Evolutionary conservation across 1,284 basidiomycete species (phyloP).

Genomic region (Coniferiporia weirii): DNA sequence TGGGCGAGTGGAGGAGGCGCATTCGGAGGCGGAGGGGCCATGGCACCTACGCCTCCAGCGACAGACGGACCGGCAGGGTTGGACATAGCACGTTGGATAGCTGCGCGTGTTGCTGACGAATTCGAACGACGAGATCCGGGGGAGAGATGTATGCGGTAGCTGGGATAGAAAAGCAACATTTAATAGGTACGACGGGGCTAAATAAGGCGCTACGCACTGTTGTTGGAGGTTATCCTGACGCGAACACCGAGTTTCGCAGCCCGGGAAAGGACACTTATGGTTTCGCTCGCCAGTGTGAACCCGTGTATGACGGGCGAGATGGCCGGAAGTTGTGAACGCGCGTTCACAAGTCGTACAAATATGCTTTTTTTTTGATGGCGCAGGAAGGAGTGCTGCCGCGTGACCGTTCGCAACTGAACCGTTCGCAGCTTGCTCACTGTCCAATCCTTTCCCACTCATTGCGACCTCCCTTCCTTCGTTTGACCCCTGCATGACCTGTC

Average conservation of each 20-base stretch:
- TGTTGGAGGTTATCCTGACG: constrained; percentile 79
- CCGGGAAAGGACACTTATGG: constrained; percentile 78
- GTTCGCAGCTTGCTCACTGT: neutral
- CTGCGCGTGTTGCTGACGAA: constrained; percentile 18
- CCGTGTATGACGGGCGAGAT: constrained; percentile 74
- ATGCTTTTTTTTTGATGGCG: constrained; percentile 36
- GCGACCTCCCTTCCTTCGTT: neutral
- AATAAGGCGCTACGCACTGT: constrained; percentile 52
- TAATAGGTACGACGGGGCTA: constrained; percentile 6
- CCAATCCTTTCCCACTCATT: neutral
- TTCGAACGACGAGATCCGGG: constrained; percentile 18
- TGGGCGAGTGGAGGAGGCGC: constrained; percentile 18
- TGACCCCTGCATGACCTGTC: neutral
- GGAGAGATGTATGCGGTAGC: constrained; percentile 20
- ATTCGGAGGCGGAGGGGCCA: constrained; percentile 16
- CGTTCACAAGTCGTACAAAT: constrained; percentile 62
- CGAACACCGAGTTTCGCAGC: constrained; percentile 76
- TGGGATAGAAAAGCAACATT: constrained; percentile 2
- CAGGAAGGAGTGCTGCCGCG: neutral
- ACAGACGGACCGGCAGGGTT: neutral
- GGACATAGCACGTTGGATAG: constrained; percentile 10
- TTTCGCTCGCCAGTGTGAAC: constrained; percentile 81
- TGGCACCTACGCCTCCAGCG: neutral
- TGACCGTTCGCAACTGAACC: neutral
- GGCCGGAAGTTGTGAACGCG: constrained; percentile 78